phyloP scores from a whole-genome alignment of 2,329 filamentous ascomycete species.

The Diaporthe vaccinii region DNA sequence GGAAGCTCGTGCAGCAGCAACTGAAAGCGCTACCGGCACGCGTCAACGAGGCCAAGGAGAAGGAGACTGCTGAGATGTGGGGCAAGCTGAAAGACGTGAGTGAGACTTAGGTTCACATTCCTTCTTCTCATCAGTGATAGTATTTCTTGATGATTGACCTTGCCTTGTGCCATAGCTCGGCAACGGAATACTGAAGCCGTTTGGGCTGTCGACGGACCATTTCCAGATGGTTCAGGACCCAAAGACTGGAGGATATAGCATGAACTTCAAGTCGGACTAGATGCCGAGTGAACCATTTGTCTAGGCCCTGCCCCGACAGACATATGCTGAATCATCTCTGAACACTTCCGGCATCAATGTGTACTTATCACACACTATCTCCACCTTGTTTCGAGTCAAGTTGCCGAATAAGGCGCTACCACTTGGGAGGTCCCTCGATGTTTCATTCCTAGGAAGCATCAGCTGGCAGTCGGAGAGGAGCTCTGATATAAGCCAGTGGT shows the following conservation, averaged over 20 bases:
- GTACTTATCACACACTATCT: background rate
- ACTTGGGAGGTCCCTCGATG: background rate
- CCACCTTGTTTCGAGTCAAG: background rate
- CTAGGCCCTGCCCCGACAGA: background rate
- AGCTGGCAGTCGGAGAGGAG: background rate
- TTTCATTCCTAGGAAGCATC: background rate
- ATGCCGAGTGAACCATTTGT: too few species aligned
- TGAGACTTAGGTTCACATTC: constrained; percentile 41
- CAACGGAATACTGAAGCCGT: constrained; percentile 91
- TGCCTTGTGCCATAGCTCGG: constrained; percentile 66
- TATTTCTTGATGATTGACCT: constrained; percentile 3
- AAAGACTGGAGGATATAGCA: constrained; percentile 89
- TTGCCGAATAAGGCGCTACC: too few species aligned
- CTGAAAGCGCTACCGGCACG: constrained; percentile 75
- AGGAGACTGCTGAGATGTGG: constrained; percentile 97
- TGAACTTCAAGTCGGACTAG: constrained; percentile 77
- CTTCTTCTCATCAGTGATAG: background rate
- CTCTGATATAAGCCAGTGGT: background rate
- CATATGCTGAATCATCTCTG: background rate
- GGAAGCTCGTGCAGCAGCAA: constrained; percentile 75
- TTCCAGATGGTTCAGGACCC: constrained; percentile 96
- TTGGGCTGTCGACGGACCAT: constrained; percentile 93
- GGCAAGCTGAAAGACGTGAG: constrained; percentile 87
- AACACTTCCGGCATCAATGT: background rate
- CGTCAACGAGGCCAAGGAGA: constrained; percentile 84